Conservation (phyloP, 2,329 filamentous ascomycete genomes). For the Westerdykella sp. region DNA sequence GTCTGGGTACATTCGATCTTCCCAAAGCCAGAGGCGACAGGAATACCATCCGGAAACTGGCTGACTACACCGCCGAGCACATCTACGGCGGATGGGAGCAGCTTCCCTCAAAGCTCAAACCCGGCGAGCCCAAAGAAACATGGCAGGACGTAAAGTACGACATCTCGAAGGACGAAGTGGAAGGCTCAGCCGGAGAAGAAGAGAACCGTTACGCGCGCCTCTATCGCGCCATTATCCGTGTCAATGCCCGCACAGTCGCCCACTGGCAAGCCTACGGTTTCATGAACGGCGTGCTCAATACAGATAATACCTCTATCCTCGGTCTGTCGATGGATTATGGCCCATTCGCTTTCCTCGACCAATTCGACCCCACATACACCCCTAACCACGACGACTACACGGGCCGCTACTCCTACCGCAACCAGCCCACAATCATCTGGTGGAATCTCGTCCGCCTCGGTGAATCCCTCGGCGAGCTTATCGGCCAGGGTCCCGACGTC, state of each 20-base stretch:
- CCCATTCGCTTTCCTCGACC: conserved; percentile 95
- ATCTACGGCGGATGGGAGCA: conserved; percentile 83
- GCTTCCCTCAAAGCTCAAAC: conserved; percentile 56
- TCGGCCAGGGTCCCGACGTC: conserved; percentile 67
- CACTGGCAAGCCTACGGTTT: conserved; percentile 98
- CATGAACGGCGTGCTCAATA: conserved; percentile 97
- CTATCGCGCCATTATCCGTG: conserved; percentile 78
- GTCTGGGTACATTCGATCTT: conserved; percentile 96
- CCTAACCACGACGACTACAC: conserved; percentile 93
- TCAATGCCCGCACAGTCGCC: conserved; percentile 83
- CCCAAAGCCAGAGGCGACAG: conserved; percentile 75
- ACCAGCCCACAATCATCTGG: conserved; percentile 95
- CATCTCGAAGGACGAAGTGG: conserved; percentile 52
- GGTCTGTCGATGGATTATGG: conserved; percentile 92
- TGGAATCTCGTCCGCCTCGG: conserved; percentile 94
- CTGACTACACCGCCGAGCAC: conserved; percentile 79
- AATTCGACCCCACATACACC: conserved; percentile 90
- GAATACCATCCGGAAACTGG: conserved; percentile 63
- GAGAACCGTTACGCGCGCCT: conserved; percentile 85
- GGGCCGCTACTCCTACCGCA: conserved; percentile 84
- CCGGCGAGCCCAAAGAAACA: conserved; percentile 46
- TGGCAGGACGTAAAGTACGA: conserved; percentile 41
- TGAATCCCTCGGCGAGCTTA: conserved; percentile 79
- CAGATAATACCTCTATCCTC: conserved; percentile 89
- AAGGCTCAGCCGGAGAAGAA: conserved; percentile 61